phyloP scores from a whole-genome alignment of 139 green algal genomes.

The Coelastrella sp. region DNA sequence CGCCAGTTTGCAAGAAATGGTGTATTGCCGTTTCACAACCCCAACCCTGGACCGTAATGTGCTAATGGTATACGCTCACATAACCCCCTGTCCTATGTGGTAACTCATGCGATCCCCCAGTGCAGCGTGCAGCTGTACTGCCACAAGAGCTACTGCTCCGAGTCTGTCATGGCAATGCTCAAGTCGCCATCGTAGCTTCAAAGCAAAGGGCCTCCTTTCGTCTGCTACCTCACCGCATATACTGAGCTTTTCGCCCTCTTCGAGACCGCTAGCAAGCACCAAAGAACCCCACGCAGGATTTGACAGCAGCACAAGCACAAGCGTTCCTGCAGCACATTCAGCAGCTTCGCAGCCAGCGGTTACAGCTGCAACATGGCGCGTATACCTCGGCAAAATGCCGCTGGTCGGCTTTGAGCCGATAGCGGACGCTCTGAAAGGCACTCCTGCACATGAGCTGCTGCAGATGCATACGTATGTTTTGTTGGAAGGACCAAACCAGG shows the following conservation, averaged over 20 bases:
- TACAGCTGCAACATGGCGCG: not conserved
- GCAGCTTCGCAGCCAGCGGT: not conserved
- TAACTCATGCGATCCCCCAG: too few species aligned
- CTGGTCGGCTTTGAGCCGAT: slow-evolving; percentile 23
- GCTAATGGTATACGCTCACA: too few species aligned
- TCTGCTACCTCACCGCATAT: too few species aligned
- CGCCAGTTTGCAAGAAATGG: too few species aligned
- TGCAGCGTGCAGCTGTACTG: too few species aligned
- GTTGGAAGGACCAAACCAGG: slow-evolving; percentile 16
- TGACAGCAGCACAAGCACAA: not conserved
- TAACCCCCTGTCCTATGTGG: too few species aligned
- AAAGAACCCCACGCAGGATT: not conserved
- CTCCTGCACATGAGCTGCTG: not conserved
- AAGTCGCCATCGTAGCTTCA: too few species aligned
- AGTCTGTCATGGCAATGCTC: too few species aligned
- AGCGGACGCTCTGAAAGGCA: slow-evolving; percentile 9
- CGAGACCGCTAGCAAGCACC: not conserved
- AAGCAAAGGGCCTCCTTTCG: too few species aligned
- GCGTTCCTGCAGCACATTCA: not conserved
- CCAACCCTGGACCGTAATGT: too few species aligned
- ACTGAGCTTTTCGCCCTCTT: not conserved
- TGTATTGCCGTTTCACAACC: too few species aligned
- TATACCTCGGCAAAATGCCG: slow-evolving; percentile 24
- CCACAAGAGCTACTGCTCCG: too few species aligned
- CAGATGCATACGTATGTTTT: slow-evolving; percentile 30